Conservation (phyloP, 352 stramenopile species). For the Phytopythium litorale region DNA sequence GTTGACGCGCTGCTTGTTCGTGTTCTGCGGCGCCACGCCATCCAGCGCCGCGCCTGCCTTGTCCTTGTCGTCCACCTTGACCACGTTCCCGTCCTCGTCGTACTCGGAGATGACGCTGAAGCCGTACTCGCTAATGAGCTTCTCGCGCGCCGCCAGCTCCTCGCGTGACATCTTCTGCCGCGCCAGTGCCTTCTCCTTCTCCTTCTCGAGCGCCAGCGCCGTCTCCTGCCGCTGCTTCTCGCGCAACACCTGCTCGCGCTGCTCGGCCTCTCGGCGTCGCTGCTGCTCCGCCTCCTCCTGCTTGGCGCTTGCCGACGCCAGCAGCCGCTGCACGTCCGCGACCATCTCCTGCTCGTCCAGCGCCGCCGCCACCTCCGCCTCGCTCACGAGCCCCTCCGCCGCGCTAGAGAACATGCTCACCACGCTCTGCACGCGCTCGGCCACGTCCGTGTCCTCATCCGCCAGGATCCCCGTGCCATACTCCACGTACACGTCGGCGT, state of each 20-base stretch:
- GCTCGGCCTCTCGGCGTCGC: constrained; percentile 34
- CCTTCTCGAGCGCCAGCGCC: constrained; percentile 41
- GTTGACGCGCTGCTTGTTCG: constrained; percentile 51
- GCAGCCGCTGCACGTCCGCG: constrained; percentile 41
- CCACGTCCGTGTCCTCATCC: constrained; percentile 69
- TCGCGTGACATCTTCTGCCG: constrained; percentile 78
- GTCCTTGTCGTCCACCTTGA: constrained; percentile 73
- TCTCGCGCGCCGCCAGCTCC: constrained; percentile 63
- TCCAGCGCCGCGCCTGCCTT: constrained; percentile 26
- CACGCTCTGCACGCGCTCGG: constrained; percentile 64
- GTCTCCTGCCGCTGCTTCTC: constrained; percentile 60
- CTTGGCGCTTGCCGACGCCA: constrained; percentile 30
- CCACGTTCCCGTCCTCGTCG: constrained; percentile 80
- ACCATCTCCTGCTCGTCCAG: constrained; percentile 43
- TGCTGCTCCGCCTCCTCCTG: constrained; percentile 33
- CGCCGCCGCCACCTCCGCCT: constrained; percentile 29
- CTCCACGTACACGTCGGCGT: constrained; percentile 77
- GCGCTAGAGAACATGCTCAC: constrained; percentile 57
- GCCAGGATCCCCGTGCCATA: constrained; percentile 64
- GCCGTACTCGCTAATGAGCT: constrained; percentile 79
- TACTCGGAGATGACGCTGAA: constrained; percentile 78
- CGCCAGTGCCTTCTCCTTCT: constrained; percentile 58
- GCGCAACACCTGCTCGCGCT: constrained; percentile 51
- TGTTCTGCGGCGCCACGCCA: constrained; percentile 32
- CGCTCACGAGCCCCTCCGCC: constrained; percentile 42